These are phyloP conservation scores for Tubosaeta sp. DNA, from an alignment of 768 basidiomycete species.

Conservation along the genomic window DNA sequence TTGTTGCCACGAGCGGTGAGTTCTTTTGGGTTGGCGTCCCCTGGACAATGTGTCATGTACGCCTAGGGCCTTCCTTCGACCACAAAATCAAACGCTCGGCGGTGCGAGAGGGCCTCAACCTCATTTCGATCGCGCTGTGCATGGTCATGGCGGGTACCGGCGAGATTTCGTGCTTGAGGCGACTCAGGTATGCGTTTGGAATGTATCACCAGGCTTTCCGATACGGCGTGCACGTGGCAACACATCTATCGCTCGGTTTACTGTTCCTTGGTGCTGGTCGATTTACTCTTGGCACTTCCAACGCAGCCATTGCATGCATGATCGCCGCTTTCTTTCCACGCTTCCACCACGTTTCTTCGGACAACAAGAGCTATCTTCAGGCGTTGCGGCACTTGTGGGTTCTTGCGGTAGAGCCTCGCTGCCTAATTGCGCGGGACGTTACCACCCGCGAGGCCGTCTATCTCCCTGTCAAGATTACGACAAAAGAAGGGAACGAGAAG, in stretches of 20 bases:
- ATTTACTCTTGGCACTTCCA: slow-evolving; percentile 87
- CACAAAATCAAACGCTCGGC: slow-evolving; percentile 85
- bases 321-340: slow-evolving; percentile 90
- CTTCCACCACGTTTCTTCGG: slow-evolving; percentile 70
- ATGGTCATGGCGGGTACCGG: slow-evolving; percentile 99
- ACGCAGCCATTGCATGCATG: slow-evolving; percentile 88
- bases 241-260: slow-evolving; percentile 85
- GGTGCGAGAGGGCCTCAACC: slow-evolving; percentile 80
- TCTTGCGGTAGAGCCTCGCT: slow-evolving; percentile 90
- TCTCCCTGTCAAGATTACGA: slow-evolving; percentile 84
- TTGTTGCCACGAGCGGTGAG: slow-evolving; percentile 67
- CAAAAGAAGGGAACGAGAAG: slow-evolving; percentile 58
- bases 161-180: slow-evolving; percentile 82
- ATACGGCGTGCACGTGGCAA: slow-evolving; percentile 88
- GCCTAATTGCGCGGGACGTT: slow-evolving; percentile 87
- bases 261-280: slow-evolving; percentile 92
- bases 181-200: slow-evolving; percentile 86
- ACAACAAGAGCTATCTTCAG: slow-evolving; percentile 89
- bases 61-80: slow-evolving; percentile 72
- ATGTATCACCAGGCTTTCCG: slow-evolving; percentile 72
- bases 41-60: slow-evolving; percentile 1
- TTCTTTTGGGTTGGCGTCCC: slow-evolving; percentile 1
- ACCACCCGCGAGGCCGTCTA: slow-evolving; percentile 89
- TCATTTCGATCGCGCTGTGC: slow-evolving; percentile 80
- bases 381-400: slow-evolving; percentile 96